Percentiles rank a stretch among this genome's conserved stretches.
Conservation (phyloP, 1,284 basidiomycete genomes). For the Coniophora puteana region DNA sequence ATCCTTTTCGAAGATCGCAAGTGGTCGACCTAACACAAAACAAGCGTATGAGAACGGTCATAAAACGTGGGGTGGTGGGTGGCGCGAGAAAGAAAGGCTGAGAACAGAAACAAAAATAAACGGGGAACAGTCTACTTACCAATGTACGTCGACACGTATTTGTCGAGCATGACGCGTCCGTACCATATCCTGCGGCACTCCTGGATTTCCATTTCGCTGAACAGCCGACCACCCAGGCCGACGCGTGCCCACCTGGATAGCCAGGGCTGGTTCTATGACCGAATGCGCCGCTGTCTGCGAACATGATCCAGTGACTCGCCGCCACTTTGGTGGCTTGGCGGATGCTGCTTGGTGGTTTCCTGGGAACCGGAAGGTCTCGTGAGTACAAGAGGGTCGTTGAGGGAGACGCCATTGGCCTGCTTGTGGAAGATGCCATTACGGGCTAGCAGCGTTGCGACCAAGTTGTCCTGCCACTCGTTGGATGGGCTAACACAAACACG, state of each 20-base stretch:
- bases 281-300: conserved; percentile 40
- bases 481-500: conserved; percentile 53
- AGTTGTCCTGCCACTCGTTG: conserved; percentile 79
- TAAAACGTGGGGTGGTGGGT: neutral
- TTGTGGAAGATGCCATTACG: neutral
- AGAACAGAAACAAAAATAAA: neutral
- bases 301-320: conserved; percentile 7
- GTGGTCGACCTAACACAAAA: conserved; percentile 49
- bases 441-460: too few species aligned
- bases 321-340: neutral
- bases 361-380: conserved; percentile 8
- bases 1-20: conserved; percentile 77
- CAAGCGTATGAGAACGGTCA: too few species aligned
- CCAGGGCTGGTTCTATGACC: conserved; percentile 16
- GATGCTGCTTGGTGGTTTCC: conserved; percentile 10
- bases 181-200: conserved; percentile 80
- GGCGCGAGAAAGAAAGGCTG: neutral
- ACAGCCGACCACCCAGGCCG: conserved; percentile 59
- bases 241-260: conserved; percentile 47
- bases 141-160: conserved; percentile 79
- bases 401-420: conserved; percentile 10
- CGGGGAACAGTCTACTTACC: conserved; percentile 35
- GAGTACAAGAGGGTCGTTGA: conserved; percentile 15
- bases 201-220: conserved; percentile 64
- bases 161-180: conserved; percentile 76